These are phyloP conservation scores for Termitomyces sp. DNA, from an alignment of 768 basidiomycete genomes.

Conservation along the genomic window DNA sequence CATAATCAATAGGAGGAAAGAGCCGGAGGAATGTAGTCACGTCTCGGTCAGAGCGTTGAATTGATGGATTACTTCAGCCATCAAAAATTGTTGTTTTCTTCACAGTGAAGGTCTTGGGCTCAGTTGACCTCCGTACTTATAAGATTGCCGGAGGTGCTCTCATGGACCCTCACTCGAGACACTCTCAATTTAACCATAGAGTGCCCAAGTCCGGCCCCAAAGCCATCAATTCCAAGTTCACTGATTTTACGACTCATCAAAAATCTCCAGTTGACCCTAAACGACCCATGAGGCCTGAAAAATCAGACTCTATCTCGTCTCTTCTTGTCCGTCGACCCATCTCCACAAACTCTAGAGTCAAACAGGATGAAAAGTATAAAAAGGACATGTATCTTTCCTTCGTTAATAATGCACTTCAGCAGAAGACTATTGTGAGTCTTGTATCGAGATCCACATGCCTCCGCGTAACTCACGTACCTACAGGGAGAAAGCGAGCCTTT, in stretches of 20 bases:
- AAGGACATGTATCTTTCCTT: conserved; percentile 84
- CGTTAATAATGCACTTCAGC: conserved; percentile 73
- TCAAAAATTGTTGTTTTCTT: conserved; percentile 15
- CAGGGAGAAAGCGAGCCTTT: conserved; percentile 75
- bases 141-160: conserved; percentile 7
- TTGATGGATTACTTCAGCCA: conserved; percentile 12
- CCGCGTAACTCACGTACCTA: conserved; percentile 19
- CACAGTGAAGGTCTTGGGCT: background rate
- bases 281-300: conserved; percentile 23
- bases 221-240: conserved; percentile 37
- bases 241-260: conserved; percentile 26
- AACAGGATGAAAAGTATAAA: conserved; percentile 68
- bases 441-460: conserved; percentile 3
- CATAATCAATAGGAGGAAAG: conserved; percentile 30
- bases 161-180: conserved; percentile 79
- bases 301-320: conserved; percentile 20
- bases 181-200: conserved; percentile 71
- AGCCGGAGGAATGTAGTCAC: conserved; percentile 5
- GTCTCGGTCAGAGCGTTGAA: background rate
- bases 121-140: background rate
- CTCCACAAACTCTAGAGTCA: conserved; percentile 73
- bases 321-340: conserved; percentile 48
- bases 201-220: conserved; percentile 62
- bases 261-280: conserved; percentile 40
- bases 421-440: conserved; percentile 58